Evolutionary conservation across 148 eudicot species (phyloP).

Genomic region (Spergularia marina): DNA sequence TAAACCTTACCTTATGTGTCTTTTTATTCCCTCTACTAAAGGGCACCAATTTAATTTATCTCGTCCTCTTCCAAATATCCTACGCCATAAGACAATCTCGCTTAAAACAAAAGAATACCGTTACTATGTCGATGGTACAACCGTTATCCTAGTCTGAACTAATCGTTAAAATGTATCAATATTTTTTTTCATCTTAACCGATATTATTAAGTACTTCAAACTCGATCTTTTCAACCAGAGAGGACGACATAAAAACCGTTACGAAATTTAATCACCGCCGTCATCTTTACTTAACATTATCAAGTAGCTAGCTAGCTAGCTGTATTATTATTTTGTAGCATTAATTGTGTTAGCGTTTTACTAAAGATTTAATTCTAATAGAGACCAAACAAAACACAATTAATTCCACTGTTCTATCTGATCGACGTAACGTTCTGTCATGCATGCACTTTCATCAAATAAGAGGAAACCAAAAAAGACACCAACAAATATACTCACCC

Average conservation of each 20-base stretch:
- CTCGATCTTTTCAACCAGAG: too few relatives aligned
- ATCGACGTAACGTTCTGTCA: background rate
- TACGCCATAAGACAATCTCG: background rate
- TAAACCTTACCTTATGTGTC: background rate
- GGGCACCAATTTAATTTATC: background rate
- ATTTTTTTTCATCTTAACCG: too few relatives aligned
- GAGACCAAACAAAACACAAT: too few relatives aligned
- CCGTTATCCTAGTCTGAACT: too few relatives aligned
- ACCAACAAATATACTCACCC: conserved; percentile 41
- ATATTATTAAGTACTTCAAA: too few relatives aligned
- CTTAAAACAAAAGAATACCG: too few relatives aligned
- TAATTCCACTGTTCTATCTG: background rate
- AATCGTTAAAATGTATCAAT: too few relatives aligned
- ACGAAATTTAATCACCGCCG: too few relatives aligned
- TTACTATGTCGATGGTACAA: too few relatives aligned
- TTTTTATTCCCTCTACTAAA: background rate
- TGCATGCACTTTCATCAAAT: conserved; percentile 4
- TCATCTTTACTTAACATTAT: background rate
- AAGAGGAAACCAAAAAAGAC: background rate
- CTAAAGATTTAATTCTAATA: background rate
- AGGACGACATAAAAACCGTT: too few relatives aligned
- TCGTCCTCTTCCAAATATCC: background rate
- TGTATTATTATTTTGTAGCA: background rate
- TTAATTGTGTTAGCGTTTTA: background rate
- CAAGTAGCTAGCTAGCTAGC: background rate